Evolutionary conservation across 805 yeast species (phyloP), one percentile per base, ranked within the genome.

Genomic region (Phaffomyces antillensis): DNA sequence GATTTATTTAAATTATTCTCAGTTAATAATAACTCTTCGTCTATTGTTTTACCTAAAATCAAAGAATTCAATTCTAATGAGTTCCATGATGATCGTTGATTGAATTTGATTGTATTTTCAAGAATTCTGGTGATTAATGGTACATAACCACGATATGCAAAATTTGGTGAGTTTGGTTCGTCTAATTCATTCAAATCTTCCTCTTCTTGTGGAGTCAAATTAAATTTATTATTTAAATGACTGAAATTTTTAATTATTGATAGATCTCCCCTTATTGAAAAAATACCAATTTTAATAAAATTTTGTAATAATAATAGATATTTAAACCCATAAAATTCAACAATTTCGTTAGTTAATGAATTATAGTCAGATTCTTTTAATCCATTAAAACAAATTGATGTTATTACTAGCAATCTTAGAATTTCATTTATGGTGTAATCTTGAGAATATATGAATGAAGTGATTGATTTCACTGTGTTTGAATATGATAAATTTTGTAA

Each of bases 101-200:
- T n/a, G 84, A 37, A 41, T 16, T 40, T 39, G 25, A 42, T 42
- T 9, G 49, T 70, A 18, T 79, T 64, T 63, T 90, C 89, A 3
- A 86, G 73, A 12, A 89, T 55, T 48, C 97, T 70, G 4, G 81
- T 72, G 2, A 78, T 66, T 5, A 91, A 61, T 3, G 99, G 98
- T 0, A 88, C 84, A 28, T 78, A 84, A 0, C 95, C 93, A 6
- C 96, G 84, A 48, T 85, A 79, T 1, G 88, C 79, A 58, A 81
- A 84, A 0, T 81, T 66, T 4, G 80, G 73, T 42, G 67, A 68
- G 24, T 67, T 67, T 30, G 79, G 77, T 42, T 70, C 62, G 4
- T 43, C n/a, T 8, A 31, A 25, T 11, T 37, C 32, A 7, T 31
- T 36, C 2, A 41, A 41, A 5, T 46, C 39, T 15, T 46, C 45